Evolutionary conservation across 2,329 filamentous ascomycete species (phyloP), one percentile per base, ranked within the genome.

Genomic region (Pseudocercospora vitis): DNA sequence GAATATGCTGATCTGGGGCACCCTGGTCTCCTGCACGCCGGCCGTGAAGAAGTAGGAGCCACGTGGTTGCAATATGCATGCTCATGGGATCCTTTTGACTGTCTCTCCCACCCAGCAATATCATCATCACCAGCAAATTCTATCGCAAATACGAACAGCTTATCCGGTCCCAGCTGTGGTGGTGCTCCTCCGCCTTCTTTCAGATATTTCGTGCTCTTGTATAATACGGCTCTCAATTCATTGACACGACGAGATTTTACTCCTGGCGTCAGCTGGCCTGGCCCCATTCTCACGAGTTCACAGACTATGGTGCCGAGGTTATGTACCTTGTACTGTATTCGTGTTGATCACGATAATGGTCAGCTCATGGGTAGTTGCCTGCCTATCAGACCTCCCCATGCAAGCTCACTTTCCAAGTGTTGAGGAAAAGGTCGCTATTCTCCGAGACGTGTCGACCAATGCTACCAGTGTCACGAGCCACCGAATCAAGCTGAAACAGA

Each of bases 1-100:
- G 64, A 84, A 79, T 63, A 83, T 88, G 58, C 70, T 83, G 5
- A 73, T 79, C 3, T 88, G 85, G 85, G 84, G 83, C 4, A 62
- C 73, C 0, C 73, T 79, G 1, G 74, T 87, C 7, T 80, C 79
- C 2, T 78, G 78, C 55, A 83, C 84, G 55, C 78, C 83, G 2
- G 81, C 78, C 3, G 82, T 79, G 68, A 73, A 73, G 50, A 82
- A 77, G 65, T 88, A 87, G 61, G 70, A 73, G 0, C 76, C n/a
- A 79, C 1, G 73, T 88, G 1, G 72, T 87, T 2, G 67, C 75
- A 0, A n/a, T 60, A 3, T 33, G 52, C 2, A 42, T 53, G 44
- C 33, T 63, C 1, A 40, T 40, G 37, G 37, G 37, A 1, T n/a
- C 7, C 23, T 1, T 12, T 23, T n/a, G 37, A 40, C 37, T 40